Base-by-base conservation (phyloP, 192 early-diverging fungal genomes). In the Mortierella hygrophila region DNA sequence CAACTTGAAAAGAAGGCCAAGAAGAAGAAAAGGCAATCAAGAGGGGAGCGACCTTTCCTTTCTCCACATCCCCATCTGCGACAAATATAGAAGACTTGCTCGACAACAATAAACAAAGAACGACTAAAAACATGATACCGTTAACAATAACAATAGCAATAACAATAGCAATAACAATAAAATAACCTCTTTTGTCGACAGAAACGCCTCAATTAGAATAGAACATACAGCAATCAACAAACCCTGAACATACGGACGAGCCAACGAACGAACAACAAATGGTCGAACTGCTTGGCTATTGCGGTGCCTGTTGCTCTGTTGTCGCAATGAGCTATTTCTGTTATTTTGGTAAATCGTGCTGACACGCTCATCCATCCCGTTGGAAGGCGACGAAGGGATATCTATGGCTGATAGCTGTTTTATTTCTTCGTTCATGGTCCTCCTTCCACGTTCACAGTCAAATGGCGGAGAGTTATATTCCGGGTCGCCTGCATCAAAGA, bases 41-140 rank as follows among this genome's bases (percentile, higher is more conserved):
- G 15, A 49, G 13, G 75, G 7, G 63, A 65, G 44, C 2, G 18
- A 18, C 32, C 32, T 4, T 42, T 38, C 60, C 16, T 26, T 26
- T 57, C n/a, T 57, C 55, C 23, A 26, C 55, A 26, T 16, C 44
- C 37, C 55, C 13, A 69, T 77, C 46, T 26, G 38, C 7, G 76
- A 77, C 76, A 77, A 77, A 77, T 52, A 52, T 77, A 77, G 76
- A 40, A 76, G 68, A 21, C 7, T 38, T 75, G 6, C 32, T 4
- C 21, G 44, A 46, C 44, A 46, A 46, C 44, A 46, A 46, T 46
- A 46, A 46, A 18, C 49, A 26, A 63, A 63, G 1, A 32, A 32
- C 26, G 11, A 26, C 4, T 32, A 63, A 26, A 26, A 63, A 32
- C 60, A 63, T 9, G 60, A 32, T 63, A 26, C 60, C 10, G 29